Conservation (phyloP, 1,284 basidiomycete genomes). For the Xerocomus minutiporus region DNA sequence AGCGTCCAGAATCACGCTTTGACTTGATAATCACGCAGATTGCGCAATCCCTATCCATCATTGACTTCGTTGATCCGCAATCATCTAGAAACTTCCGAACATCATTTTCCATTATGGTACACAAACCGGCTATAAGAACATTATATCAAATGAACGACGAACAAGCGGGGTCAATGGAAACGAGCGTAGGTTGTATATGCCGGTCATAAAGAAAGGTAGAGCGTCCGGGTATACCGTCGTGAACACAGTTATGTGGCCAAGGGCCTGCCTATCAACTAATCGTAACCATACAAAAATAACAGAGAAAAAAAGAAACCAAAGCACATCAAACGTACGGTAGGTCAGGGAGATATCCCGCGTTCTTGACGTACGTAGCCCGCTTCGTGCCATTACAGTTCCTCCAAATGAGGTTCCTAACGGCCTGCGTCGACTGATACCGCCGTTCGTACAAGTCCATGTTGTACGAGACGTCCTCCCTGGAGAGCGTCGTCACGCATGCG, state of each 20-base stretch:
- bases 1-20: not conserved
- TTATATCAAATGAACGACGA: slow-evolving; percentile 20
- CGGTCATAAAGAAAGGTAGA: slow-evolving; percentile 12
- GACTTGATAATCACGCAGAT: not conserved
- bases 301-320: not conserved
- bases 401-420: slow-evolving; percentile 27
- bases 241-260: slow-evolving; percentile 17
- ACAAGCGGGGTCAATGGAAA: slow-evolving; percentile 16
- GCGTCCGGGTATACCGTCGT: slow-evolving; percentile 22
- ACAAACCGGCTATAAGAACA: not conserved
- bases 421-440: slow-evolving; percentile 28
- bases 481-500: slow-evolving; percentile 32
- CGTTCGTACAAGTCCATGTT: slow-evolving; percentile 32
- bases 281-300: slow-evolving; percentile 17
- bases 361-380: slow-evolving; percentile 30
- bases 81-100: not conserved
- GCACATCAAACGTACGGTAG: slow-evolving; percentile 16
- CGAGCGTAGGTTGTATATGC: slow-evolving; percentile 18
- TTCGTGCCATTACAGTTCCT: slow-evolving; percentile 32
- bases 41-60: not conserved
- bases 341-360: slow-evolving; percentile 28
- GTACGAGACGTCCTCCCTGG: slow-evolving; percentile 31
- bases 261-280: slow-evolving; percentile 21
- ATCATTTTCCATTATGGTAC: slow-evolving; percentile 5
- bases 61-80: not conserved